phyloP scores from a whole-genome alignment of 768 basidiomycete genomes.

The Pleurotus pulmonarius region DNA sequence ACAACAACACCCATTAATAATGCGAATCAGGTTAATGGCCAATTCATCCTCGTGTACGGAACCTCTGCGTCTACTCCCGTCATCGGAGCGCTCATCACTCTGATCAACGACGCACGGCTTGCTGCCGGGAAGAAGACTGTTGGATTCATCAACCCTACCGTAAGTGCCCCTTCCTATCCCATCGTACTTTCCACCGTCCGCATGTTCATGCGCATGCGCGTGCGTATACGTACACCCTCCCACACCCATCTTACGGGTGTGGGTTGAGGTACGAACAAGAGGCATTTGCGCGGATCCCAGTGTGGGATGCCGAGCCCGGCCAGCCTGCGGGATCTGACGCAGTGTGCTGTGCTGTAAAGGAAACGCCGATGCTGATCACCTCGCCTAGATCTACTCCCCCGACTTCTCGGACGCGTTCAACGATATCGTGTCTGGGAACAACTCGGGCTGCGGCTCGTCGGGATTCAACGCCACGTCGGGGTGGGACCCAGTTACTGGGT shows the following conservation, averaged over 20 bases:
- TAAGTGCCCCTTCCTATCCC: constrained; percentile 14
- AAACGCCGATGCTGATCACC: neutral
- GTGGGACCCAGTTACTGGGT: constrained; percentile 46
- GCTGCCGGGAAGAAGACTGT: constrained; percentile 34
- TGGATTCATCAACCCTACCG: constrained; percentile 45
- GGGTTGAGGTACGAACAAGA: too few relatives aligned
- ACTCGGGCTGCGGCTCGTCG: constrained; percentile 38
- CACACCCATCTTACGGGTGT: too few relatives aligned
- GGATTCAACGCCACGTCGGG: constrained; percentile 32
- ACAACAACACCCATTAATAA: neutral
- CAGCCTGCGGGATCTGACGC: neutral
- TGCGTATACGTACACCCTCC: too few relatives aligned
- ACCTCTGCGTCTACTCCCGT: constrained; percentile 49
- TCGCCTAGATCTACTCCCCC: constrained; percentile 38
- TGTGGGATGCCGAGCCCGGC: too few relatives aligned
- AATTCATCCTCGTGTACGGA: constrained; percentile 38
- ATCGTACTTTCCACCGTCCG: neutral
- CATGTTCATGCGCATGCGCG: neutral
- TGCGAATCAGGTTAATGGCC: constrained; percentile 26
- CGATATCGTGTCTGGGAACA: constrained; percentile 43
- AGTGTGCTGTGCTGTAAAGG: neutral
- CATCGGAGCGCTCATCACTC: constrained; percentile 42
- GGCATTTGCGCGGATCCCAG: too few relatives aligned
- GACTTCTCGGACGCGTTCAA: constrained; percentile 39
- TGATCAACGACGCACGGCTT: constrained; percentile 52